These are phyloP conservation scores for Trapa incisa DNA, from an alignment of 345 rosid genomes.

Conservation along the genomic window DNA sequence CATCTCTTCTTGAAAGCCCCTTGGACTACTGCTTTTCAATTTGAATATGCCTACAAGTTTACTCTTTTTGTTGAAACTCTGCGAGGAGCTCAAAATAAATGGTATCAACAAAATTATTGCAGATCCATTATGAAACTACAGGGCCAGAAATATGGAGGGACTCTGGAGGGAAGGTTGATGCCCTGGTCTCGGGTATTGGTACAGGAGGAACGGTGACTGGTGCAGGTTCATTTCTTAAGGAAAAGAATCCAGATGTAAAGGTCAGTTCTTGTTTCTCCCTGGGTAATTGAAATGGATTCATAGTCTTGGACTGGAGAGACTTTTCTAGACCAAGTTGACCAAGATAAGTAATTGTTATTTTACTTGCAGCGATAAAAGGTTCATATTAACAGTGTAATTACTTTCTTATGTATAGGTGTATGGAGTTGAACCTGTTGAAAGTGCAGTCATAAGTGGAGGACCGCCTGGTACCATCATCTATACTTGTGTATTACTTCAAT, in stretches of 20 bases:
- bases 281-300: background rate
- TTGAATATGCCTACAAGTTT: background rate
- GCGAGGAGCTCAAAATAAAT: background rate
- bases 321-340: background rate
- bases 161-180: slow-evolving; percentile 38
- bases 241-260: slow-evolving; percentile 47
- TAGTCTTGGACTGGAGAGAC: background rate
- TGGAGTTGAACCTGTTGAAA: slow-evolving; percentile 38
- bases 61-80: background rate
- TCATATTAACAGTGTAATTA: no score
- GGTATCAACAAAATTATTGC: slow-evolving; percentile 5
- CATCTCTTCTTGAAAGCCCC: background rate
- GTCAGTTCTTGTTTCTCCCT: slow-evolving; percentile 12
- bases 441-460: slow-evolving; percentile 33
- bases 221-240: slow-evolving; percentile 53
- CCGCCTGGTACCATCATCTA: slow-evolving; percentile 14
- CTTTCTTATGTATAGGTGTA: slow-evolving; percentile 14
- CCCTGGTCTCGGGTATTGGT: slow-evolving; percentile 34
- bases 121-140: slow-evolving; percentile 60
- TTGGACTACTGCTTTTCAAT: background rate
- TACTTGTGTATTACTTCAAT: background rate
- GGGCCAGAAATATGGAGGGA: slow-evolving; percentile 32
- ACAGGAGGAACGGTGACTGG: slow-evolving; percentile 52
- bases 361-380: background rate
- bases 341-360: background rate